Evolutionary conservation across 2,329 filamentous ascomycete genomes (phyloP).

Genomic region (Diaporthe vaccinii): DNA sequence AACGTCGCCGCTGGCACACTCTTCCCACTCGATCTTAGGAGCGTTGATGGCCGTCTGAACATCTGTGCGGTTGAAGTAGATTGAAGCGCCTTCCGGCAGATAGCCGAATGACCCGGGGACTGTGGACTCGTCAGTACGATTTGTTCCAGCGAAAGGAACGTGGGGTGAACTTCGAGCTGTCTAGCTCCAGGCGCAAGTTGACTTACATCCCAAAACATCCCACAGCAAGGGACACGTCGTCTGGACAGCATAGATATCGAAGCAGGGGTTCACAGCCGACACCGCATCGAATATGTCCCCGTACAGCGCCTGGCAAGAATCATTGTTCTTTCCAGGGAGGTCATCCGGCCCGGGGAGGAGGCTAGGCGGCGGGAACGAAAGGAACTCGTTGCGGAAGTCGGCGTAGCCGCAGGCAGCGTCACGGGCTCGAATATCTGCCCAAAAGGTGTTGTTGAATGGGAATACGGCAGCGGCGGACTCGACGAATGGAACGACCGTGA

Average conservation of each 20-base stretch:
- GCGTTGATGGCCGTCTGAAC: conserved; percentile 66
- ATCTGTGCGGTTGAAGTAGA: conserved; percentile 80
- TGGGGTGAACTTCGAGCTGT: neutral
- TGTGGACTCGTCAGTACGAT: conserved; percentile 24
- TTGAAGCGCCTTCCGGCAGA: conserved; percentile 68
- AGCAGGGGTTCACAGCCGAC: conserved; percentile 78
- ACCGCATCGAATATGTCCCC: conserved; percentile 68
- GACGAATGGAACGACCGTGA: conserved; percentile 70
- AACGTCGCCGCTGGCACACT: conserved; percentile 61
- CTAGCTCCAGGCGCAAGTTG: too few relatives aligned
- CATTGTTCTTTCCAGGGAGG: conserved; percentile 53
- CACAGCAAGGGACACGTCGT: conserved; percentile 79
- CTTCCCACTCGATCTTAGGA: conserved; percentile 61
- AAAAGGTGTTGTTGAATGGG: conserved; percentile 72
- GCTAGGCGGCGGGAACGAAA: conserved; percentile 77
- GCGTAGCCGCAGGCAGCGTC: conserved; percentile 73
- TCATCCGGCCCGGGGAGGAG: conserved; percentile 62
- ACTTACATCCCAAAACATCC: conserved; percentile 72
- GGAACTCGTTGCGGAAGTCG: conserved; percentile 70
- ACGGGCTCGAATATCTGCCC: conserved; percentile 63
- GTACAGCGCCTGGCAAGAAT: conserved; percentile 70
- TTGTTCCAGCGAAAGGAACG: neutral
- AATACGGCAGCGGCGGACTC: conserved; percentile 63
- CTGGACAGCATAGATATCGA: conserved; percentile 80
- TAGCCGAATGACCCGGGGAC: conserved; percentile 76